Conservation (phyloP, 805 yeast genomes). For the Candida michaelii region DNA sequence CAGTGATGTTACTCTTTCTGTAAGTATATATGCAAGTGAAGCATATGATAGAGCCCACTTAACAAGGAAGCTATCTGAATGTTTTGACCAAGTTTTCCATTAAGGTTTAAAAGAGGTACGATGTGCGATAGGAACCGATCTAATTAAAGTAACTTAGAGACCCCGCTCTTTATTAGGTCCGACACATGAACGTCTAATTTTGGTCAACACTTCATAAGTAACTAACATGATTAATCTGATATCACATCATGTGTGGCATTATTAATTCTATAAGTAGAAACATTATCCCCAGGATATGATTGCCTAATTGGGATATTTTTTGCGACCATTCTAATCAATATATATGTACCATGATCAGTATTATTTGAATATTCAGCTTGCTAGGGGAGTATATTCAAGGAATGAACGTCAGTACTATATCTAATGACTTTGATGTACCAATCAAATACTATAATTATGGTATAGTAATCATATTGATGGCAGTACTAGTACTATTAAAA, state of each 20-base stretch:
- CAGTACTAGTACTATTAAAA: background rate
- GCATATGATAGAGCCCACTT: no score
- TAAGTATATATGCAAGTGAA: no score
- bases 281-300: background rate
- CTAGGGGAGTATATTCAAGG: background rate
- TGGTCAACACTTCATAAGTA: no score
- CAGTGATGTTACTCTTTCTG: background rate
- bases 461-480: slow-evolving; percentile 1
- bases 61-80: no score
- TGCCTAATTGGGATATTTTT: slow-evolving; percentile 1
- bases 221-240: no score
- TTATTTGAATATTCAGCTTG: background rate
- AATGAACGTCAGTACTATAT: background rate
- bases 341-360: background rate
- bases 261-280: background rate
- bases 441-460: slow-evolving; percentile 5
- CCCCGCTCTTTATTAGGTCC: no score
- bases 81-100: no score
- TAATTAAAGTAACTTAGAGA: no score
- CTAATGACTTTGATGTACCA: background rate
- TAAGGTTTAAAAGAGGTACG: no score
- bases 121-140: no score
- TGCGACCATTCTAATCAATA: slow-evolving; percentile 4
- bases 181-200: no score
- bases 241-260: background rate